phyloP scores from a whole-genome alignment of 768 basidiomycete species.

The Strobilomyces confusus region DNA sequence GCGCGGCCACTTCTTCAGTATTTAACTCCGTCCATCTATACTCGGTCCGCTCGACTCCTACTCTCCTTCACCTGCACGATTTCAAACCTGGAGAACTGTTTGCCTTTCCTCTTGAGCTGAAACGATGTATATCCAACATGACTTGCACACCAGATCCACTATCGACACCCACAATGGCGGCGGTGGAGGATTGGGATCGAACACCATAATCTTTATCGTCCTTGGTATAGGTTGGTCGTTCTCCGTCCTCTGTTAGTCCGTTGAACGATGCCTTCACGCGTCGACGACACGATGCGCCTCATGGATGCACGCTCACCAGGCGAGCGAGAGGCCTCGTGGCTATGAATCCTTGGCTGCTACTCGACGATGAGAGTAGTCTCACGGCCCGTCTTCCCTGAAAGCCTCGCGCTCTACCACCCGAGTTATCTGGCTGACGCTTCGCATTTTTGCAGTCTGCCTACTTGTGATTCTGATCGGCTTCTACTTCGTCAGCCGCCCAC shows the following conservation, averaged over 20 bases:
- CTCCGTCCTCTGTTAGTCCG: background rate
- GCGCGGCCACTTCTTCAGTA: conserved; percentile 8
- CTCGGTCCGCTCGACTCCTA: conserved; percentile 7
- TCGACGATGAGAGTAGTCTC: background rate
- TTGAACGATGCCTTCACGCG: conserved; percentile 3
- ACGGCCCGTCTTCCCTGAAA: background rate
- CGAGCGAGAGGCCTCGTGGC: background rate
- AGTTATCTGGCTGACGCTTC: conserved; percentile 9
- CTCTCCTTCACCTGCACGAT: conserved; percentile 3
- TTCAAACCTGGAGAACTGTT: background rate
- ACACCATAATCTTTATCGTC: conserved; percentile 22
- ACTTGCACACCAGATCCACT: conserved; percentile 10
- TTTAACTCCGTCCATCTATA: conserved; percentile 12
- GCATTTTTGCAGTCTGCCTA: conserved; percentile 21
- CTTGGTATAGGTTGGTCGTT: conserved; percentile 24
- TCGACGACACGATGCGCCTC: background rate
- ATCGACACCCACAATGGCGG: background rate
- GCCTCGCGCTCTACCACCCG: background rate
- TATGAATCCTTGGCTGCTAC: background rate
- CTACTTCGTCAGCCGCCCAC: conserved; percentile 22
- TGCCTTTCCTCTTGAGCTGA: background rate
- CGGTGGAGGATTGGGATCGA: conserved; percentile 4
- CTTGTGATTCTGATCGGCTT: conserved; percentile 25
- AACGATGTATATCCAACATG: conserved; percentile 3
- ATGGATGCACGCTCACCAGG: background rate